Percentiles rank a stretch among this genome's conserved stretches.
Evolutionary conservation across 805 yeast species (phyloP).

Genomic region (Saturnispora zaruensis): DNA sequence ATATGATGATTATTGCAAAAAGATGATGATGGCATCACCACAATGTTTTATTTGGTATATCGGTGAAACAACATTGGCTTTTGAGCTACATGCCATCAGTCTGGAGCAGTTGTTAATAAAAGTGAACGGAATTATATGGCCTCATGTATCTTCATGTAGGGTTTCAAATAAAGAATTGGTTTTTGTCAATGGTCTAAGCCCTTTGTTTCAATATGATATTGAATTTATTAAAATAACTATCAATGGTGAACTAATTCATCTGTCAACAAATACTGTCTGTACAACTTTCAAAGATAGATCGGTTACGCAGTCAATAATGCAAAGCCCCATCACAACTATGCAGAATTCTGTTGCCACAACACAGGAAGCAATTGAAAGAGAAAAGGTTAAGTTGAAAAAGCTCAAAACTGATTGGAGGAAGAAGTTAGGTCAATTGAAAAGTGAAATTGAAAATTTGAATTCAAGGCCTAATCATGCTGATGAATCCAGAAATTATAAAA

Average conservation of each 20-base stretch:
- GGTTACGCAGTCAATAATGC: slow-evolving; percentile 27
- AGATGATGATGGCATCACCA: slow-evolving; percentile 20
- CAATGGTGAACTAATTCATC: slow-evolving; percentile 22
- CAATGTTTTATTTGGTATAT: slow-evolving; percentile 40
- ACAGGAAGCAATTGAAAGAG: slow-evolving; percentile 48
- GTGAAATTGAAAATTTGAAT: slow-evolving; percentile 49
- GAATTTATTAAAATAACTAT: slow-evolving; percentile 34
- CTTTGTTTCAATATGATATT: slow-evolving; percentile 55
- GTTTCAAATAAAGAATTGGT: slow-evolving; percentile 40
- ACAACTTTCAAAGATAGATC: slow-evolving; percentile 28
- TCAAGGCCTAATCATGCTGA: slow-evolving; percentile 39
- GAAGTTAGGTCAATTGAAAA: slow-evolving; percentile 39
- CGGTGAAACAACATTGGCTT: slow-evolving; percentile 44
- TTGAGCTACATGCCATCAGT: slow-evolving; percentile 38
- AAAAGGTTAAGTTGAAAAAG: slow-evolving; percentile 48
- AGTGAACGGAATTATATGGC: slow-evolving; percentile 66
- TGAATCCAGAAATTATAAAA: slow-evolving; percentile 49
- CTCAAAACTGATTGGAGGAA: slow-evolving; percentile 51
- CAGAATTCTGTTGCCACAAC: slow-evolving; percentile 60
- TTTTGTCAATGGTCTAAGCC: slow-evolving; percentile 58
- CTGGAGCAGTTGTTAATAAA: slow-evolving; percentile 36
- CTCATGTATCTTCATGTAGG: slow-evolving; percentile 49
- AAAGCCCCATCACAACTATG: slow-evolving; percentile 53
- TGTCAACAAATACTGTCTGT: slow-evolving; percentile 28
- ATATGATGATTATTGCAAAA: slow-evolving; percentile 19